These are phyloP conservation scores for Penicillium tannophilum DNA, from an alignment of 495 filamentous ascomycete species.

Conservation along the genomic window DNA sequence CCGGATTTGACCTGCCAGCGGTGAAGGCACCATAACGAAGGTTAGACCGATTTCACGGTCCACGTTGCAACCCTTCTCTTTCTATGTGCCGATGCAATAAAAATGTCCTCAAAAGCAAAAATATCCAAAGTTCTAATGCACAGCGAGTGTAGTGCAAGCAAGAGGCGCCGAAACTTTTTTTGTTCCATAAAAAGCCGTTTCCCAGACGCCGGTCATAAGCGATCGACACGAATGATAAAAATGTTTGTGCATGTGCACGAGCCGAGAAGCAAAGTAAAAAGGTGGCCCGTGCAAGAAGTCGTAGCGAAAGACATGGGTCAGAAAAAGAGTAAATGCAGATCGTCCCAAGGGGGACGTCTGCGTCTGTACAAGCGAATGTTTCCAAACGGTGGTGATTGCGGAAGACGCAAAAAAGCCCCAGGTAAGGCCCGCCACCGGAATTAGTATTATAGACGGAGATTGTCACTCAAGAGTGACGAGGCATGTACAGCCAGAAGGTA, in stretches of 20 bases:
- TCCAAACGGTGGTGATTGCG: conserved; percentile 31
- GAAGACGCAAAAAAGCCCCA: conserved; percentile 21
- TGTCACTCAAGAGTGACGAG: conserved; percentile 22
- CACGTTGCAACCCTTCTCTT: conserved; percentile 26
- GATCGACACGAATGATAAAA: conserved; percentile 51
- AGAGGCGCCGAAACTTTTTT: conserved; percentile 42
- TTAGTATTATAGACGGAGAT: conserved; percentile 51
- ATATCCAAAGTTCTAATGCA: conserved; percentile 39
- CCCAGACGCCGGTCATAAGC: conserved; percentile 47
- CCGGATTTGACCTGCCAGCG: conserved; percentile 27
- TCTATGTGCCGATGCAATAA: conserved; percentile 49
- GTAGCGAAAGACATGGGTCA: conserved; percentile 46
- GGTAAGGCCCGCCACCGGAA: conserved; percentile 34
- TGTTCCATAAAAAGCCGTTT: conserved; percentile 26
- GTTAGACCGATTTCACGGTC: conserved; percentile 14
- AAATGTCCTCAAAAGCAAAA: conserved; percentile 29
- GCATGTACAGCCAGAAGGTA: conserved; percentile 41
- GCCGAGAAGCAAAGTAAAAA: conserved; percentile 30
- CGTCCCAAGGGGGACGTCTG: conserved; percentile 16
- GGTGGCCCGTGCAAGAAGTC: conserved; percentile 39
- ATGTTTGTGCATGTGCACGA: conserved; percentile 43
- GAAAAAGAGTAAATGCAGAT: conserved; percentile 31
- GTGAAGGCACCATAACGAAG: conserved; percentile 20
- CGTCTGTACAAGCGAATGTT: conserved; percentile 49
- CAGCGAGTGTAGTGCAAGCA: conserved; percentile 48